Evolutionary conservation across 2,329 filamentous ascomycete genomes (phyloP), one percentile per base, ranked within the genome.

Genomic region (Penicillium vulpinum): DNA sequence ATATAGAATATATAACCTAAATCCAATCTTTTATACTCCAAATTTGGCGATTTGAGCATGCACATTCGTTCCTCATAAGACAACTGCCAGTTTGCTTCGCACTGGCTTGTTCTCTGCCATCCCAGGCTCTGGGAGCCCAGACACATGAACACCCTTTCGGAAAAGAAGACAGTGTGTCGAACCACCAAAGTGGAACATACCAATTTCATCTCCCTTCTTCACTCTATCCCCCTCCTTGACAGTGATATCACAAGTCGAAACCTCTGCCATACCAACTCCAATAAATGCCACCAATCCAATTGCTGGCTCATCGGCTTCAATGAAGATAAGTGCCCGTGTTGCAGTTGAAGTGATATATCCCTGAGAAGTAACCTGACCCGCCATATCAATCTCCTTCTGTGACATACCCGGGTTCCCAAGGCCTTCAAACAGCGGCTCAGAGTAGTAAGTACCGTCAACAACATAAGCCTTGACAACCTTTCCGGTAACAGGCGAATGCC

Each of bases 151-250:
- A 1, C 64, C 69, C 53, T 68, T 68, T 5, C 66, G 56, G 74
- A 91, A 91, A 3, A 92, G 67, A 63, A 91, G 67, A 64, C 86
- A 89, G 68, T 90, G 85, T 1, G 85, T 85, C 7, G 83, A 87
- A 0, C 89, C 89, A n/a, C 89, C 89, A 69, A 88, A 91, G 68
- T 92, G 89, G 73, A 92, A 92, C 88, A 90, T 91, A 40, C 89
- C 89, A 38, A 86, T 78, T 75, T 91, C 77, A 5, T 91, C 83
- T 1, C 89, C 89, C 78, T 91, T 91, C 51, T 78, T 78, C 16
- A 92, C 68, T 51, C 81, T 79, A 68, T 91, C 81, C 0, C 87
- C 88, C 67, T 86, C 83, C 63, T 80, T 80, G 11, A 90, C 87
- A 0, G 84, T 88, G 47, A 90, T 85, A 50, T 91, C 87, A 66